Evolutionary conservation across 164 flowering plant genomes (phyloP), one percentile per base, ranked within the genome.

Genomic region (Macadamia integrifolia): DNA sequence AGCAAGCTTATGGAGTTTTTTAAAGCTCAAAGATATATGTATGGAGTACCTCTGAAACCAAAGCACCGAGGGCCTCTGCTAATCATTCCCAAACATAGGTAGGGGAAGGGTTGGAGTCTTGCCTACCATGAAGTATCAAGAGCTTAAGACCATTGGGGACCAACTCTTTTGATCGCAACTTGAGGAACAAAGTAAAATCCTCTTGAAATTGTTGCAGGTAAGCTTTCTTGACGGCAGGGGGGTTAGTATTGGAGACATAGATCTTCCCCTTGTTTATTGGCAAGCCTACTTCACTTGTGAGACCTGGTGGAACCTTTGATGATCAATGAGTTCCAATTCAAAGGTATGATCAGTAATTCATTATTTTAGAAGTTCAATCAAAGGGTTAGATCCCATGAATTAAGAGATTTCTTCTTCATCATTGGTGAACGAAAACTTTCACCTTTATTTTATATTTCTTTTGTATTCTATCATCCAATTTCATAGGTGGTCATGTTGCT

Each of bases 251-350:
- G 1, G 76, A 75, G 46, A 78, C 69, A 68, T 72, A 73, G 5
- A 75, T 65, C 35, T 70, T 72, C 50, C 79, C 77, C 35, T 75
- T 75, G 81, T 78, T 78, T 23, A 64, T 15, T 44, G 68, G 60
- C 49, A 59, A 2, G 1, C 67, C 74, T n/a, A 53, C 52, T 23
- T 73, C 60, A 48, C 17, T 43, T 1, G 31, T 60, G 55, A 77
- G 68, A 9, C 64, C 67, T 9, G 60, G 32, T 3, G 80, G 77
- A 31, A 67, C 72, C 80, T 76, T 46, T 43, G 48, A 43, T 23
- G 23, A 23, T 35, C 40, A 46, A 46, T 9, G 1, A 46, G 50
- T 46, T 35, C 40, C 40, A 35, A 46, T 46, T 46, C 50, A 46
- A 46, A 11, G 12, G 0, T 46, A 46, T 9, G 50, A 9, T 46